These are phyloP conservation scores for Nigrograna mackinnonii DNA, from an alignment of 2,329 filamentous ascomycete species.

Conservation along the genomic window DNA sequence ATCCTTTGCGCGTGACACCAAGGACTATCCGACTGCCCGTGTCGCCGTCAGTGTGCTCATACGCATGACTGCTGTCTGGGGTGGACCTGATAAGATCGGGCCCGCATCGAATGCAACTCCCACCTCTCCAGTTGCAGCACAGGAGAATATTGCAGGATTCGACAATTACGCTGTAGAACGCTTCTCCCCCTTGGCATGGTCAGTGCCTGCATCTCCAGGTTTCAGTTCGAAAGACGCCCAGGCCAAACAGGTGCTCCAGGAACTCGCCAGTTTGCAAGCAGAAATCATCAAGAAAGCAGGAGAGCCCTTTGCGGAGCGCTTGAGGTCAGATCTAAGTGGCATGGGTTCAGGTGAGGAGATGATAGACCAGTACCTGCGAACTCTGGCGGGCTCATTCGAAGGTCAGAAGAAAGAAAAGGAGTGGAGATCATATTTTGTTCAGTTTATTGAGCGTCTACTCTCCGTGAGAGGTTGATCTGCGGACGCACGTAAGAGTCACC, in stretches of 20 bases:
- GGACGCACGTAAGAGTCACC: no score
- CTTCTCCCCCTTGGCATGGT: conserved; percentile 91
- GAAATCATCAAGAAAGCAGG: conserved; percentile 90
- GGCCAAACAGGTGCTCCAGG: conserved; percentile 82
- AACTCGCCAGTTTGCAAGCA: conserved; percentile 86
- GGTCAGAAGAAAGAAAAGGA: conserved; percentile 42
- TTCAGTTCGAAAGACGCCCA: conserved; percentile 90
- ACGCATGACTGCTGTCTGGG: conserved; percentile 87
- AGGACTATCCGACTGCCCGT: conserved; percentile 67
- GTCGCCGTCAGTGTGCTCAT: conserved; percentile 82
- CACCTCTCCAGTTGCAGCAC: conserved; percentile 53
- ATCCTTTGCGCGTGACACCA: conserved; percentile 77
- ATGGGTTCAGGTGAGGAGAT: conserved; percentile 68
- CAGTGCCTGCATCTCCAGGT: conserved; percentile 74
- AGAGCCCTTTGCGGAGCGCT: conserved; percentile 72
- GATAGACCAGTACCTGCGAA: conserved; percentile 66
- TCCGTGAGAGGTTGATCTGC: neutral
- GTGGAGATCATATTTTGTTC: conserved; percentile 51
- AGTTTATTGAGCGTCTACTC: conserved; percentile 41
- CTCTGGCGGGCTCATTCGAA: conserved; percentile 37
- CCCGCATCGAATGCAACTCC: conserved; percentile 31
- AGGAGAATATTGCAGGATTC: conserved; percentile 76
- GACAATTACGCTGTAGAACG: conserved; percentile 86
- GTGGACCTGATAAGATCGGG: conserved; percentile 71
- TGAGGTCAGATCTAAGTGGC: conserved; percentile 67